phyloP scores from a whole-genome alignment of 2,329 filamentous ascomycete genomes.

The Aspergillus transmontanensis region DNA sequence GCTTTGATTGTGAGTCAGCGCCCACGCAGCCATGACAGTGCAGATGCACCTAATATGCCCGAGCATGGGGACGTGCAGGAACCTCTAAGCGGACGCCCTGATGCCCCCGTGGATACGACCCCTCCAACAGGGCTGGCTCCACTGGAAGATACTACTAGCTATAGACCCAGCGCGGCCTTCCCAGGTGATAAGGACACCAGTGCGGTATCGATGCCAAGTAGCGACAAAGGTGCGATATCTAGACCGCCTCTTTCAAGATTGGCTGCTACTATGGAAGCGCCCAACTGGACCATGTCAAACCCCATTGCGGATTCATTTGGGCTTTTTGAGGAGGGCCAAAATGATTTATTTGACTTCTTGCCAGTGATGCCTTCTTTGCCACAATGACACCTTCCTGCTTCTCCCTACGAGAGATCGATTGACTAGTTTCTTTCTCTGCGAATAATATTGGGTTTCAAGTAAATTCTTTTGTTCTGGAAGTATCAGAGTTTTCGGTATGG shows the following conservation, averaged over 20 bases:
- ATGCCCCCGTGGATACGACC: neutral
- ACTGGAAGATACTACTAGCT: slow-evolving; percentile 5
- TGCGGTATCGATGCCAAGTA: slow-evolving; percentile 1
- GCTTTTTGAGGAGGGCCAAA: slow-evolving; percentile 39
- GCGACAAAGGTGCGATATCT: slow-evolving; percentile 20
- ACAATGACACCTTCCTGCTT: slow-evolving; percentile 3
- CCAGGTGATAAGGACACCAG: slow-evolving; percentile 18
- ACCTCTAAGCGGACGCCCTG: neutral
- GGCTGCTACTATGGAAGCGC: slow-evolving; percentile 34
- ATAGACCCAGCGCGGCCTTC: neutral
- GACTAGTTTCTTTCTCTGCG: neutral
- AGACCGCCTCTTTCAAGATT: slow-evolving; percentile 29
- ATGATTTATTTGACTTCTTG: slow-evolving; percentile 40
- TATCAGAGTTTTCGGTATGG: neutral
- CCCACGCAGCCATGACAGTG: slow-evolving; percentile 10
- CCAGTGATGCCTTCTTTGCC: slow-evolving; percentile 37
- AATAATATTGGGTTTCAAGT: neutral
- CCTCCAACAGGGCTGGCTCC: slow-evolving; percentile 1
- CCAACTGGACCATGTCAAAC: slow-evolving; percentile 40
- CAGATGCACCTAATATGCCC: slow-evolving; percentile 19
- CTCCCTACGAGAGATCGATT: neutral
- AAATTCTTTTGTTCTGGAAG: neutral
- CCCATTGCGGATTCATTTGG: slow-evolving; percentile 41
- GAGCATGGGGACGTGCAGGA: slow-evolving; percentile 11
- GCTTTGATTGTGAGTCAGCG: slow-evolving; percentile 34